Base-by-base conservation (phyloP, 1,284 basidiomycete species). In the Pseudozyma tsukubaensis region DNA sequence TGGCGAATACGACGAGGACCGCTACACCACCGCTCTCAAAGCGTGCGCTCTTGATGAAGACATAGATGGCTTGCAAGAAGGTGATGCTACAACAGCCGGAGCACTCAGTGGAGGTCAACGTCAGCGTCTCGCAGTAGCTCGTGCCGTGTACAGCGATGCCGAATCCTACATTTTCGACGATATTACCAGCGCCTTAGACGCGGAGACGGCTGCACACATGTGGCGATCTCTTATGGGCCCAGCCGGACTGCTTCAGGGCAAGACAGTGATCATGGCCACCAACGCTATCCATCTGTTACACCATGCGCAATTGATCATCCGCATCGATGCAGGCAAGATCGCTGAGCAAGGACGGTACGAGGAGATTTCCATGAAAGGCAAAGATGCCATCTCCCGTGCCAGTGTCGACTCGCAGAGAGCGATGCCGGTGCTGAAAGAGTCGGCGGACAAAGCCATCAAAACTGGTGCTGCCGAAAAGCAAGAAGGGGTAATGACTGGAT, bases 131-230 rank as follows among this genome's bases (percentile, higher is more conserved):
- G 71, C 73, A 11, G 74, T 84, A 12, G 83, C 83, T 36, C 68
- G 82, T 8, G 77, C 83, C 8, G 45, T 84, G 19, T 84, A 84
- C 62, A 77, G 76, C 36, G 75, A 72, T 19, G 78, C 81, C 9
- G 53, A 71, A 5, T 62, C 75, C 1, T 72, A 77, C n/a, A 43
- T 84, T 1, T 65, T 84, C 4, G 83, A 83, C 58, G 83, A 84
- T 56, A 78, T 84, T 36, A 77, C 82, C 13, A 76, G 81, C 14
- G 80, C 81, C 2, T 90, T 94, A 2, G 92, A 94, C 79, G 89
- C 90, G 4, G 67, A 77, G 58, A 81, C 79, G 29, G 91, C 88
- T 62, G 89, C 91, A 40, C 87, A 88, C 51, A 59, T 83, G 56
- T 80, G 77, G 77, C 50, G 59, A 13, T 49, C 60, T 18, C 59